These are phyloP conservation scores for Colletotrichum sidae DNA, from an alignment of 2,329 filamentous ascomycete genomes.

Conservation along the genomic window DNA sequence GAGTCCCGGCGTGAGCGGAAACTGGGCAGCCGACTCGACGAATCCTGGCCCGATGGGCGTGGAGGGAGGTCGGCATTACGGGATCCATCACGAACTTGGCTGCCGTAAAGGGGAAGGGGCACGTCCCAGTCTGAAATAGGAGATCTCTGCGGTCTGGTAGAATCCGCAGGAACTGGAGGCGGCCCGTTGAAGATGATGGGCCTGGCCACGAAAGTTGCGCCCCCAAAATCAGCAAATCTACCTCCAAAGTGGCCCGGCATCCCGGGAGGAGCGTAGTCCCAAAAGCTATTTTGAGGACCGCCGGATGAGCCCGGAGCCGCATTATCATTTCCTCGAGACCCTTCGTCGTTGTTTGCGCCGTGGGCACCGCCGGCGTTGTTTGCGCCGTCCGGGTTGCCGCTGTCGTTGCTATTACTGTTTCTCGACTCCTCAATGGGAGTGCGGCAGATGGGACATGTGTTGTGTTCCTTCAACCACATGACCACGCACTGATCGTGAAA, in stretches of 20 bases:
- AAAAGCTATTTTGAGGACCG: conserved; percentile 13
- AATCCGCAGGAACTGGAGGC: conserved; percentile 23
- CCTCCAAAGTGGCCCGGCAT: conserved; percentile 27
- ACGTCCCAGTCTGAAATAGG: conserved; percentile 16
- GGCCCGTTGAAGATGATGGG: conserved; percentile 1
- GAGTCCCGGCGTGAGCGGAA: conserved; percentile 50
- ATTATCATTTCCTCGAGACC: background rate
- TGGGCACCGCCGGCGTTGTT: conserved; percentile 21
- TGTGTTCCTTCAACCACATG: conserved; percentile 88
- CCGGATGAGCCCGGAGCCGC: conserved; percentile 20
- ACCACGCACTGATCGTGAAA: conserved; percentile 88
- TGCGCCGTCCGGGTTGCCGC: conserved; percentile 14
- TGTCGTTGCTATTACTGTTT: conserved; percentile 38
- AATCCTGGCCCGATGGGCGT: conserved; percentile 13
- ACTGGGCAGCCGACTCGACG: conserved; percentile 23
- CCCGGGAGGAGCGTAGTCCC: conserved; percentile 20
- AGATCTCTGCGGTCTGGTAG: conserved; percentile 15
- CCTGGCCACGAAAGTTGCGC: background rate
- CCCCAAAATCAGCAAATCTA: too few species aligned
- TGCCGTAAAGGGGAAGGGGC: conserved; percentile 15
- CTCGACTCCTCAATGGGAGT: conserved; percentile 62
- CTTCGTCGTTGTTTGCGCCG: background rate
- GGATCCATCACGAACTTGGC: background rate
- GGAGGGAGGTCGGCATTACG: conserved; percentile 11
- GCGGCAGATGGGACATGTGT: conserved; percentile 89